phyloP scores from a whole-genome alignment of 257 asterid species.

The Sherardia arvensis region DNA sequence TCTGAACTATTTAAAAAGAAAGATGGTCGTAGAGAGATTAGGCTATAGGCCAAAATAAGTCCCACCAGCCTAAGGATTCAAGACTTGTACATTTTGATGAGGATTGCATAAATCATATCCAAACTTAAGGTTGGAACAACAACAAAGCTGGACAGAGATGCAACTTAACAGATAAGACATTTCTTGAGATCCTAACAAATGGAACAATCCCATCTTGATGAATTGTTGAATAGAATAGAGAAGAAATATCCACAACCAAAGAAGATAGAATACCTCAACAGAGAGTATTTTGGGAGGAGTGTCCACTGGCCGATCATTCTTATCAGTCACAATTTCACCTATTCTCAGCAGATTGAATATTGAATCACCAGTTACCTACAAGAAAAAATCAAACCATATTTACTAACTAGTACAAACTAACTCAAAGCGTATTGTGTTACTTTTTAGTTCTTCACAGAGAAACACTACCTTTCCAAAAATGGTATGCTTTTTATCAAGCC shows the following conservation, averaged over 20 bases:
- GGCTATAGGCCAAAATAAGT: background rate
- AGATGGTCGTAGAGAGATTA: background rate
- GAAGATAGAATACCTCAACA: conserved; percentile 57
- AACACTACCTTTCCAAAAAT: conserved; percentile 82
- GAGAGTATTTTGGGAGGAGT: conserved; percentile 82
- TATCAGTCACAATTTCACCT: conserved; percentile 83
- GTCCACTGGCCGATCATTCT: conserved; percentile 71
- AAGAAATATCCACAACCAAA: conserved; percentile 6
- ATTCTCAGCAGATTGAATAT: conserved; percentile 64
- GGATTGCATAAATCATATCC: background rate
- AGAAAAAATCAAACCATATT: conserved; percentile 13
- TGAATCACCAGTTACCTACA: conserved; percentile 88
- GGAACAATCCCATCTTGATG: background rate
- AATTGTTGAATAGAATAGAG: no score
- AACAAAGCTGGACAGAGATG: background rate
- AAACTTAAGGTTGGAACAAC: background rate
- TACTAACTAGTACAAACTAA: conserved; percentile 8
- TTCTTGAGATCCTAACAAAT: background rate
- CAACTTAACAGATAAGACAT: background rate
- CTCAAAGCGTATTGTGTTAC: background rate
- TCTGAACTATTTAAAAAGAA: background rate
- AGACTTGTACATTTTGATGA: background rate
- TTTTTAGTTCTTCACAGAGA: background rate
- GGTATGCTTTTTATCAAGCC: conserved; percentile 92
- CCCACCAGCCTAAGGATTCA: background rate